phyloP scores from a whole-genome alignment of 2,329 filamentous ascomycete species.

The Verticillium tricorpus region DNA sequence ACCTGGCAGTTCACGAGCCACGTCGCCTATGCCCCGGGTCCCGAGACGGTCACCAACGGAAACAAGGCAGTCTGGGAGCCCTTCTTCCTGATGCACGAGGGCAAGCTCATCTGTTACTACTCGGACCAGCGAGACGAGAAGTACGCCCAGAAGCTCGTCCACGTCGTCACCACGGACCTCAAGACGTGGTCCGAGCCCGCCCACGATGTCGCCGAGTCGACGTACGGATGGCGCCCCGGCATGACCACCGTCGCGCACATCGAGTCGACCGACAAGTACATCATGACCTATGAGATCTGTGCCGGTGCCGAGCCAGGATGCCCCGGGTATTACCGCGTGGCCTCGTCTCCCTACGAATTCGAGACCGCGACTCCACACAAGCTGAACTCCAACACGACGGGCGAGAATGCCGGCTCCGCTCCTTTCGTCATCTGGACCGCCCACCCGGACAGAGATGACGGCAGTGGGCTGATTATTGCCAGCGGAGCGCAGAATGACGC shows the following conservation, averaged over 20 bases:
- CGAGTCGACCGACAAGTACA: not conserved
- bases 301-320: constrained; percentile 1
- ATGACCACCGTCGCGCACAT: constrained; percentile 4
- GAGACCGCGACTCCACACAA: not conserved
- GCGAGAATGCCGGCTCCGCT: not conserved
- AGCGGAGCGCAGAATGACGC: not conserved
- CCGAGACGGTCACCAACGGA: constrained; percentile 58
- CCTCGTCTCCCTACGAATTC: constrained; percentile 1
- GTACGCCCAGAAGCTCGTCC: constrained; percentile 66
- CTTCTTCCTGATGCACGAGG: constrained; percentile 51
- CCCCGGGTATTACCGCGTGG: not conserved
- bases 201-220: constrained; percentile 59
- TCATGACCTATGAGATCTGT: constrained; percentile 3
- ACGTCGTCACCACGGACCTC: constrained; percentile 59
- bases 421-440: not conserved
- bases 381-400: constrained; percentile 1
- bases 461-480: not conserved
- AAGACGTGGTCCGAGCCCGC: constrained; percentile 49
- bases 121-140: constrained; percentile 64
- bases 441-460: not conserved
- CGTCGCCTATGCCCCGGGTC: constrained; percentile 56
- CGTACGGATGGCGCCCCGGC: constrained; percentile 54
- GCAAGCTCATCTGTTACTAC: constrained; percentile 64
- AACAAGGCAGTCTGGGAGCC: constrained; percentile 70
- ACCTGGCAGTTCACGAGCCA: constrained; percentile 66